Evolutionary conservation across 2,329 filamentous ascomycete genomes (phyloP).

Genomic region (Fusarium nodosum): DNA sequence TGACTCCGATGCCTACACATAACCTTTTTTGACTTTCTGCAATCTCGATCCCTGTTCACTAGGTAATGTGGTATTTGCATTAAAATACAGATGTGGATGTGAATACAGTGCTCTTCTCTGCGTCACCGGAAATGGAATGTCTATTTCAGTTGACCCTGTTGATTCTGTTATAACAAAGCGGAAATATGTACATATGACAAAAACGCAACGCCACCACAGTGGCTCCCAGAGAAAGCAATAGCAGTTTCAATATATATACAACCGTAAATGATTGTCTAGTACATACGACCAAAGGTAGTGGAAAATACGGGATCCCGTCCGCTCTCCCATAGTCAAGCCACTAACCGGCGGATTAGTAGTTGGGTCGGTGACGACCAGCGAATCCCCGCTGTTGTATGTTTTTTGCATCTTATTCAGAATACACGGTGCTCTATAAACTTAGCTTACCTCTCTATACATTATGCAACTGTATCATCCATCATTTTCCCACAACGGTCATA

Average conservation of each 20-base stretch:
- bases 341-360: slow-evolving; percentile 31
- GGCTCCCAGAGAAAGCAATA: no score
- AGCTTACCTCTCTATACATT: no score
- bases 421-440: no score
- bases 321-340: slow-evolving; percentile 33
- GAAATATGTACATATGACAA: not conserved
- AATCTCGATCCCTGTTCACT: not conserved
- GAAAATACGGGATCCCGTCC: slow-evolving; percentile 21
- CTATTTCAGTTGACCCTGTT: not conserved
- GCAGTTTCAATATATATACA: not conserved
- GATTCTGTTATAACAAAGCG: not conserved
- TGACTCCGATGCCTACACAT: no score
- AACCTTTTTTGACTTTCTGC: no score
- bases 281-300: slow-evolving; percentile 25
- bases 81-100: not conserved
- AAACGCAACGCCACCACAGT: not conserved
- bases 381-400: slow-evolving; percentile 32
- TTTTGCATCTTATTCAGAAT: not conserved
- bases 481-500: not conserved
- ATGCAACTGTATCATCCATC: not conserved
- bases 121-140: slow-evolving; percentile 11
- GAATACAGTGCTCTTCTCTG: slow-evolving; percentile 7
- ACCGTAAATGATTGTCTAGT: not conserved
- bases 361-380: slow-evolving; percentile 32
- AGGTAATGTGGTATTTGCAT: not conserved